A percentile compares a stretch with the other conserved stretches of the same genome.
Evolutionary conservation across 805 yeast genomes (phyloP).

Genomic region (Ogataea nitratoaversa): DNA sequence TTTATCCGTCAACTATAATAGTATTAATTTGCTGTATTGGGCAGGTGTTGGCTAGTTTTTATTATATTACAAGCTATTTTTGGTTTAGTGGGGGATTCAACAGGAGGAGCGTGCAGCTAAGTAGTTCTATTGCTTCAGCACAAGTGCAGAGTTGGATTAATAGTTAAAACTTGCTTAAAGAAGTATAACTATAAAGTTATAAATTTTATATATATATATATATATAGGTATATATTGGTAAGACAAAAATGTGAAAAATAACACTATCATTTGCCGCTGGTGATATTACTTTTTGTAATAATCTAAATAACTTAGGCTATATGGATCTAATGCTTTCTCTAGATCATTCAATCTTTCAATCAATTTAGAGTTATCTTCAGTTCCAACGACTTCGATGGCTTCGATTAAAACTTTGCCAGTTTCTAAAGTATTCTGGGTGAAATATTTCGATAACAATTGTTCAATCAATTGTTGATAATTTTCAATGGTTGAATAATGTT

Average conservation of each 20-base stretch:
- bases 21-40: conserved; percentile 66
- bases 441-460: conserved; percentile 12
- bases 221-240: too few relatives aligned
- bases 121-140: conserved; percentile 44
- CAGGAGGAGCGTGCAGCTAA: conserved; percentile 58
- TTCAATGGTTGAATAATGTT: conserved; percentile 8
- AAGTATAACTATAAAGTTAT: too few relatives aligned
- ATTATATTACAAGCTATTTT: conserved; percentile 84
- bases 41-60: conserved; percentile 76
- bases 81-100: conserved; percentile 59
- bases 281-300: conserved; percentile 17
- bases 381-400: conserved; percentile 3
- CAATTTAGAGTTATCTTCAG: conserved; percentile 3
- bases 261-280: too few relatives aligned
- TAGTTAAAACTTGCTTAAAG: conserved; percentile 7
- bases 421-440: conserved; percentile 9
- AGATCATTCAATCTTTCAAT: conserved; percentile 7
- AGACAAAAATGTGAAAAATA: too few relatives aligned
- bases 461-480: conserved; percentile 10
- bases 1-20: conserved; percentile 58
- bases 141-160: conserved; percentile 30
- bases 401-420: conserved; percentile 18
- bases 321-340: conserved; percentile 17
- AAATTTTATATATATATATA: too few relatives aligned
- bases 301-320: conserved; percentile 12